phyloP scores from a whole-genome alignment of 1,284 basidiomycete genomes.

The Apiotrichum akiyoshidainum region DNA sequence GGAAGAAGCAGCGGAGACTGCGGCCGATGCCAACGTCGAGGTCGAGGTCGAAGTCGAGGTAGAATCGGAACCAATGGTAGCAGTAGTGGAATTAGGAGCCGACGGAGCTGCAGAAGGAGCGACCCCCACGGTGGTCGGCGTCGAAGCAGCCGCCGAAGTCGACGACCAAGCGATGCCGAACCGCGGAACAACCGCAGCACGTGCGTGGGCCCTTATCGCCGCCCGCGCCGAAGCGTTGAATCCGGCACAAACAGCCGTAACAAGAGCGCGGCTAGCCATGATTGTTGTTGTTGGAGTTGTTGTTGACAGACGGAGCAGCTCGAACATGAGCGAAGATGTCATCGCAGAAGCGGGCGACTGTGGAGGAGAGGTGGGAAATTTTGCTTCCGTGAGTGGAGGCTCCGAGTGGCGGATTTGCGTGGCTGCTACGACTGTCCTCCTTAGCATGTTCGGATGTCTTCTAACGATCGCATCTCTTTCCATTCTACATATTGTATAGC shows the following conservation, averaged over 20 bases:
- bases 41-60: no score
- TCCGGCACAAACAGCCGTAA: background rate
- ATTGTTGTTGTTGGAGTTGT: background rate
- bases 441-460: no score
- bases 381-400: background rate
- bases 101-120: no score
- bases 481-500: no score
- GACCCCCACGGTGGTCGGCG: no score
- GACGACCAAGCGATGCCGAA: background rate
- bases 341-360: background rate
- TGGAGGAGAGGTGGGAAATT: background rate
- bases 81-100: no score
- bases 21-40: background rate
- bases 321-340: background rate
- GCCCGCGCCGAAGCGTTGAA: background rate
- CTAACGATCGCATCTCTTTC: no score
- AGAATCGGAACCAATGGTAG: no score
- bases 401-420: background rate
- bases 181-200: background rate
- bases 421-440: no score
- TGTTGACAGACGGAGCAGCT: background rate
- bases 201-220: background rate
- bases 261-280: slow-evolving; percentile 1
- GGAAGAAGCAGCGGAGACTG: background rate
- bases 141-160: no score